Conservation (phyloP, 1,284 basidiomycete genomes). For the Uromyces viciae-fabae region DNA sequence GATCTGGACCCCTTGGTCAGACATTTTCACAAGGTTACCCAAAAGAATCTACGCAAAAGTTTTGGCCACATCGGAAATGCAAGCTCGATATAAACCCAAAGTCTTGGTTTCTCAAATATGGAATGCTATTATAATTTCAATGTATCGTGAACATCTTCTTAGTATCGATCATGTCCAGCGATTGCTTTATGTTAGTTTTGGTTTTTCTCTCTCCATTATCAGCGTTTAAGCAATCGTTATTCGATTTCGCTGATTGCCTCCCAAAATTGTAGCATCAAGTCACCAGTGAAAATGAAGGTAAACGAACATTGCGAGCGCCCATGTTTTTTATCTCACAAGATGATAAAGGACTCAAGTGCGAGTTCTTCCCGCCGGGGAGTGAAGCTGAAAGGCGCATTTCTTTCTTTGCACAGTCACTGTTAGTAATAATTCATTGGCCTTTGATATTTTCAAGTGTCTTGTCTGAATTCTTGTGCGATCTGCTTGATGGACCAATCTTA, state of each 20-base stretch:
- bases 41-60: conserved; percentile 93
- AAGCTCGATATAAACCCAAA: conserved; percentile 95
- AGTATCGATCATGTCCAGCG: conserved; percentile 43
- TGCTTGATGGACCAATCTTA: conserved; percentile 53
- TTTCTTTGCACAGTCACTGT: conserved; percentile 87
- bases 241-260: conserved; percentile 75
- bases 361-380: conserved; percentile 86
- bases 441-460: background rate
- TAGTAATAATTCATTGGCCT: too few relatives aligned
- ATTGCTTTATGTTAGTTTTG: conserved; percentile 5
- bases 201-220: background rate
- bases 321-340: conserved; percentile 90
- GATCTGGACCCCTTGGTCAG: conserved; percentile 91
- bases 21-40: conserved; percentile 84
- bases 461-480: background rate
- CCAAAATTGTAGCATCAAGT: conserved; percentile 78
- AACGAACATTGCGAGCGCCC: conserved; percentile 80
- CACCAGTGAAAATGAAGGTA: conserved; percentile 72
- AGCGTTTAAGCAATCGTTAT: too few relatives aligned
- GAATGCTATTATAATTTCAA: conserved; percentile 98
- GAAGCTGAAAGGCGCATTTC: conserved; percentile 92
- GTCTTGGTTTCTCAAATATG: conserved; percentile 94
- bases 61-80: conserved; percentile 84
- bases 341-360: conserved; percentile 74
- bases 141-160: conserved; percentile 94